Base-by-base conservation (phyloP, 2,329 filamentous ascomycete genomes). In the Diaporthe sp. region DNA sequence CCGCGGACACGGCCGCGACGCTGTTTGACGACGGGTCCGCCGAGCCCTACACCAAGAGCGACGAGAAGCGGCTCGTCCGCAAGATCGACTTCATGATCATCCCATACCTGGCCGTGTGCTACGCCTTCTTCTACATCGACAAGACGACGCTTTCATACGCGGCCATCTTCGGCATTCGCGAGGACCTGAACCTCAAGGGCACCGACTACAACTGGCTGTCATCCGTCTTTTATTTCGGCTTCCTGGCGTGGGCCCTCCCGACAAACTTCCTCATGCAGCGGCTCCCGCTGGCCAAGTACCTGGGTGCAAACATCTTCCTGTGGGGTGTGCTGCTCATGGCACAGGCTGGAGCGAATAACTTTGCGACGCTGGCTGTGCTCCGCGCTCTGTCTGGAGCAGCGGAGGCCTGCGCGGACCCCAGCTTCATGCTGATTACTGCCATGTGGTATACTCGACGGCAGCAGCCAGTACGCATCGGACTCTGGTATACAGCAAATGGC, bases 91-190 rank as follows among this genome's bases (percentile, higher is more conserved):
- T 75, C 22, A 75, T 71, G 49, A 75, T 77, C 44, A 67, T 77
- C 37, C 75, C 75, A 1, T 76, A 72, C 51, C 65, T 76, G 25
- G 39, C 75, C 44, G 73, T 76, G 25, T 76, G 73, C 34, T 76
- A 76, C 31, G 75, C 73, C 37, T 75, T 76, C 68, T 75, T 75
- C 61, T 79, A 82, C 39, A 78, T 81, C 44, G 80, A 82, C 78
- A 81, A 91, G 84, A 91, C 89, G 0, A 91, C 88, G 0, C 82
- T 91, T 42, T 90, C 88, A 1, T 93, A 92, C 77, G 91, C 92
- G 0, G 91, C 92, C 28, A 90, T 93, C 68, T 92, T 93, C 75
- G 91, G 91, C 1, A 89, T 94, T 75, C 85, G 86, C 31, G 86
- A 91, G 2, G 91, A 92, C 76, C 85, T 93, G 12, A 78, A 87